Conservation (phyloP, 2,329 filamentous ascomycete genomes). For the Scedosporium apiospermum region DNA sequence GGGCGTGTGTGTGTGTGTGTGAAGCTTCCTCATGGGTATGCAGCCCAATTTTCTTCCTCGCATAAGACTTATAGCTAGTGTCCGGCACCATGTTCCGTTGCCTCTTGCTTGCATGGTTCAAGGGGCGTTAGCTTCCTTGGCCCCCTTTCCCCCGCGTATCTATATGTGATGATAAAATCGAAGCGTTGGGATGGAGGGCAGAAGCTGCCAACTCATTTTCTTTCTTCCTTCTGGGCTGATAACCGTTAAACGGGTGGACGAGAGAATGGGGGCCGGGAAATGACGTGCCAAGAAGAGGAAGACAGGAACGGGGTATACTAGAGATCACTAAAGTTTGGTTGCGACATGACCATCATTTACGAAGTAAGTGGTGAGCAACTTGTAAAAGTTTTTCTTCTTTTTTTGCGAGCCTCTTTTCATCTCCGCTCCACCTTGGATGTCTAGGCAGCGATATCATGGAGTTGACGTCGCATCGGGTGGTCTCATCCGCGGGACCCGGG, state of each 20-base stretch:
- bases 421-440: neutral
- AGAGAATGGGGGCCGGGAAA: neutral
- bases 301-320: neutral
- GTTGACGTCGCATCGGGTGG: neutral
- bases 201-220: too few species aligned
- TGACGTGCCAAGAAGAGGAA: neutral
- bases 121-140: neutral
- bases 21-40: neutral
- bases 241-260: too few species aligned
- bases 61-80: neutral
- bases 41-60: neutral
- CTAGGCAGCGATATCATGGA: neutral
- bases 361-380: too few species aligned
- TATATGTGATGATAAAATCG: too few species aligned
- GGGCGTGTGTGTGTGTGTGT: neutral
- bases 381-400: neutral
- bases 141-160: too few species aligned
- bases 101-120: neutral
- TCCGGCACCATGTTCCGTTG: neutral
- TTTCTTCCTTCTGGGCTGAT: too few species aligned
- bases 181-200: too few species aligned
- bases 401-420: neutral
- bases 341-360: too few species aligned
- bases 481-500: neutral
- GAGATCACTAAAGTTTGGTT: too few species aligned